These are phyloP conservation scores for Aspergillus awamori DNA, from an alignment of 2,329 filamentous ascomycete species.

Conservation along the genomic window DNA sequence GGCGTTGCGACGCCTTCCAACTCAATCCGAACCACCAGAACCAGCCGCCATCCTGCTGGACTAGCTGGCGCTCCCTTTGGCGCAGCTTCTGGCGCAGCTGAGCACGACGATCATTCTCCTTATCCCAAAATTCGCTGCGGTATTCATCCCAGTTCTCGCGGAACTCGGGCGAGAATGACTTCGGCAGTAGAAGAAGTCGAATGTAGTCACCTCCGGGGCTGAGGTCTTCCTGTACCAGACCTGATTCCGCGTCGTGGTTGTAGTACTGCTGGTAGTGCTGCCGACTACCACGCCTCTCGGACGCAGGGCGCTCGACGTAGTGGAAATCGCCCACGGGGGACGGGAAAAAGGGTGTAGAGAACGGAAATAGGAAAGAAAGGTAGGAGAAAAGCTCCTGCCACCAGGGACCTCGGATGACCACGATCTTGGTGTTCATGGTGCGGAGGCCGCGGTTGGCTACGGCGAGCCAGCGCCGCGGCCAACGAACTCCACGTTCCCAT, in stretches of 20 bases:
- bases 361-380: slow-evolving; percentile 75
- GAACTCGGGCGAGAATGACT: slow-evolving; percentile 92
- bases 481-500: slow-evolving; percentile 92
- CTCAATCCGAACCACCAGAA: slow-evolving; percentile 80
- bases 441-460: slow-evolving; percentile 87
- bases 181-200: slow-evolving; percentile 85
- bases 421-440: slow-evolving; percentile 94
- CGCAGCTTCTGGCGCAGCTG: slow-evolving; percentile 71
- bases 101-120: slow-evolving; percentile 85
- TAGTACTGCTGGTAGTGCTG: slow-evolving; percentile 43
- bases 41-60: slow-evolving; percentile 70
- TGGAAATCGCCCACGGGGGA: slow-evolving; percentile 70
- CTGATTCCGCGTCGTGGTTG: slow-evolving; percentile 66
- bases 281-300: slow-evolving; percentile 44
- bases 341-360: slow-evolving; percentile 67
- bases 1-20: slow-evolving; percentile 38
- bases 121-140: slow-evolving; percentile 93
- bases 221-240: slow-evolving; percentile 80
- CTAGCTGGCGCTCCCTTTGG: slow-evolving; percentile 67
- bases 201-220: slow-evolving; percentile 88
- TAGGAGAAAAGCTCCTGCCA: slow-evolving; percentile 76
- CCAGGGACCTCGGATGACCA: slow-evolving; percentile 81
- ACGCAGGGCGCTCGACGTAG: slow-evolving; percentile 66
- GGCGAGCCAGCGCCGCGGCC: slow-evolving; percentile 88
- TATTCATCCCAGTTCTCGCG: slow-evolving; percentile 97